phyloP scores from a whole-genome alignment of 257 asterid species.

The Penstemon davidsonii region DNA sequence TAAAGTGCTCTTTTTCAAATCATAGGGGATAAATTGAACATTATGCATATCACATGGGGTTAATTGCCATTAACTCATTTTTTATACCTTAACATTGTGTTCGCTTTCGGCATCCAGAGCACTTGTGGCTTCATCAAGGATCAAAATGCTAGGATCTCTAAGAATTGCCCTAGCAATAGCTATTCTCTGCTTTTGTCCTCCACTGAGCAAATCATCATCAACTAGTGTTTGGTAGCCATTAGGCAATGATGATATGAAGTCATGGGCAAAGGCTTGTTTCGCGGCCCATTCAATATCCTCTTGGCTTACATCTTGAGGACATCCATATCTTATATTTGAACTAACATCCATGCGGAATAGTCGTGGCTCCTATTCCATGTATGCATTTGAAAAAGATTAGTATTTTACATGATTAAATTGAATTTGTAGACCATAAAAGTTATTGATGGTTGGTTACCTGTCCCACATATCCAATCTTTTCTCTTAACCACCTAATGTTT shows the following conservation, averaged over 20 bases:
- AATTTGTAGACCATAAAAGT: conserved; percentile 12
- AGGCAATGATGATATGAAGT: conserved; percentile 76
- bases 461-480: conserved; percentile 89
- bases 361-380: conserved; percentile 69
- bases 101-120: conserved; percentile 97
- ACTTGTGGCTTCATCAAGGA: conserved; percentile 98
- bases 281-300: conserved; percentile 89
- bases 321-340: conserved; percentile 90
- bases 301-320: conserved; percentile 62
- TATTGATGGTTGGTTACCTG: conserved; percentile 55
- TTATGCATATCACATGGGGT: too few relatives aligned
- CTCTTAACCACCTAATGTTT: conserved; percentile 78
- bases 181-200: conserved; percentile 96
- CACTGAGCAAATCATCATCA: conserved; percentile 95
- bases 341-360: conserved; percentile 83
- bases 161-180: conserved; percentile 94
- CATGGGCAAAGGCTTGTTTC: conserved; percentile 88
- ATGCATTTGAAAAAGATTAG: background rate
- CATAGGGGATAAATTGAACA: too few relatives aligned
- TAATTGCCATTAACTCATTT: background rate
- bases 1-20: too few relatives aligned
- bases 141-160: conserved; percentile 81
- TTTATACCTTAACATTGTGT: conserved; percentile 78
- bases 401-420: conserved; percentile 17
- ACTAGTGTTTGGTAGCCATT: conserved; percentile 85